A percentile compares a stretch with the other conserved stretches of the same genome.
Conservation (phyloP, 2,329 filamentous ascomycete species). For the Alternaria triticina region DNA sequence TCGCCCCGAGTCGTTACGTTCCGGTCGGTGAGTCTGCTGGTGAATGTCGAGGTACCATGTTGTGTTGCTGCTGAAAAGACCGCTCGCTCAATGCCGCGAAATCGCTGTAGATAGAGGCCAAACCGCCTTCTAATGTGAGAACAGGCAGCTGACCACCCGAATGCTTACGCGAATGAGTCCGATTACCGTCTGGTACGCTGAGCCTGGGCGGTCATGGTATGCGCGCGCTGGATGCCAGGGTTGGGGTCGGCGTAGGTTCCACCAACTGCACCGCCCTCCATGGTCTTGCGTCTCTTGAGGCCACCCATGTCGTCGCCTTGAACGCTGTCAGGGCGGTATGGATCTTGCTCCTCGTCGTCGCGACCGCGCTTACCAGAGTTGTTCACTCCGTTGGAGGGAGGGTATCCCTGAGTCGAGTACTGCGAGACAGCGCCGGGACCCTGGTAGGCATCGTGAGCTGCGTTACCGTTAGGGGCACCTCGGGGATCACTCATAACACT, state of each 20-base stretch:
- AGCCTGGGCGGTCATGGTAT: conserved; percentile 37
- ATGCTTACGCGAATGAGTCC: conserved; percentile 14
- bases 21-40: conserved; percentile 58
- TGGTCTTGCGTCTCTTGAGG: conserved; percentile 80
- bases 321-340: conserved; percentile 67
- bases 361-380: conserved; percentile 66
- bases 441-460: conserved; percentile 73
- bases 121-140: conserved; percentile 33
- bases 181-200: conserved; percentile 41
- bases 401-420: conserved; percentile 67
- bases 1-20: conserved; percentile 21
- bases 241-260: conserved; percentile 41
- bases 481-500: conserved; percentile 87
- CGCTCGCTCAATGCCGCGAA: conserved; percentile 28
- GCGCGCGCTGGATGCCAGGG: conserved; percentile 41
- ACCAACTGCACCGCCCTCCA: conserved; percentile 56
- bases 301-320: conserved; percentile 65
- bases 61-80: conserved; percentile 19
- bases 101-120: conserved; percentile 22
- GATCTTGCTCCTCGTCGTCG: conserved; percentile 69
- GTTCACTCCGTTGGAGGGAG: conserved; percentile 66
- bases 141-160: conserved; percentile 29
- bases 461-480: conserved; percentile 67
- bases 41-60: conserved; percentile 46
- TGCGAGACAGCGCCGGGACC: conserved; percentile 64